Evolutionary conservation across 345 rosid genomes (phyloP).

Genomic region (Microcos paniculata): DNA sequence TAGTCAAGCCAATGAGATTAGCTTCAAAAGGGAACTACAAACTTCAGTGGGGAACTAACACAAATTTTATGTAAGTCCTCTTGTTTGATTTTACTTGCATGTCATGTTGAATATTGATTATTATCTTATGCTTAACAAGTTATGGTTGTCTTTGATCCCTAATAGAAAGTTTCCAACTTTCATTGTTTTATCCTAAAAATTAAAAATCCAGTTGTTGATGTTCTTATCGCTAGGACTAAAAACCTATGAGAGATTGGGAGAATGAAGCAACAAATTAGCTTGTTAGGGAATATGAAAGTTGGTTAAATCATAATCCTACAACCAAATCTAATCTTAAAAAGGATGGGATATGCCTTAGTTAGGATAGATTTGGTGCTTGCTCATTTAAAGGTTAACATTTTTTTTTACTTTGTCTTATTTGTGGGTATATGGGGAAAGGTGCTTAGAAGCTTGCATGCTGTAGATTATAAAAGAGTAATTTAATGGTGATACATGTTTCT

Average conservation of each 20-base stretch:
- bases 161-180: background rate
- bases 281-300: background rate
- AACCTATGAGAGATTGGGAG: background rate
- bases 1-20: background rate
- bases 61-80: background rate
- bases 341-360: background rate
- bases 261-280: background rate
- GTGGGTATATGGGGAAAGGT: background rate
- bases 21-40: background rate
- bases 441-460: background rate
- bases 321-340: background rate
- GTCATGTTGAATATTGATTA: background rate
- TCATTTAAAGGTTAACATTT: conserved; percentile 1
- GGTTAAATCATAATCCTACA: background rate
- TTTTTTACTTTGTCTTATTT: background rate
- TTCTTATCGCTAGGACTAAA: background rate
- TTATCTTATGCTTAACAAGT: background rate
- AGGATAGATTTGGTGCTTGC: background rate
- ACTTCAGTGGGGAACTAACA: background rate
- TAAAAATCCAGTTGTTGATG: background rate
- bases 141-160: background rate
- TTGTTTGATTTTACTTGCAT: background rate
- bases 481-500: background rate
- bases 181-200: background rate
- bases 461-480: background rate